These are phyloP conservation scores for Lycium barbarum DNA, from an alignment of 257 asterid genomes.

Conservation along the genomic window DNA sequence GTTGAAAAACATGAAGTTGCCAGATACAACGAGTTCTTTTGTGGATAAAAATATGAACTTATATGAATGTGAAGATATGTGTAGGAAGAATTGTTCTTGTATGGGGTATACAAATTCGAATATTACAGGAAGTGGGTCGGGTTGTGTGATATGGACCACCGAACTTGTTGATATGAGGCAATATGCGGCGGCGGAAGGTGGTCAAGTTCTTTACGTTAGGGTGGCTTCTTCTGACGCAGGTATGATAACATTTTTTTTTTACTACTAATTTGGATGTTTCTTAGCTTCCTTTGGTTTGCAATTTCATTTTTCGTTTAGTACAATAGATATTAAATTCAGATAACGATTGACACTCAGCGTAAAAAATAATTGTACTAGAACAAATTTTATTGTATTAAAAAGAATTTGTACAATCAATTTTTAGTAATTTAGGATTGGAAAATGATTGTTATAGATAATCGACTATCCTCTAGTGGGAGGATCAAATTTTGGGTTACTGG, in stretches of 20 bases:
- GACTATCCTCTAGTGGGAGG: background rate
- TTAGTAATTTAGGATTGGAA: background rate
- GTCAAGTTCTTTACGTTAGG: constrained; percentile 71
- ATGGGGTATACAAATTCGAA: constrained; percentile 63
- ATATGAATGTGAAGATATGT: constrained; percentile 57
- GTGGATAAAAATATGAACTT: constrained; percentile 53
- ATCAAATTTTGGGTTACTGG: background rate
- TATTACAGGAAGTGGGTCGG: constrained; percentile 58
- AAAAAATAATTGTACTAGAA: background rate
- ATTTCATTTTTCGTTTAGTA: background rate
- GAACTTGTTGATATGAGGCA: constrained; percentile 83
- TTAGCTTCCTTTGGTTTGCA: background rate
- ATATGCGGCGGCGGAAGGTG: constrained; percentile 78
- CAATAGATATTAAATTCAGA: background rate
- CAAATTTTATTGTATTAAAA: background rate
- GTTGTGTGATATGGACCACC: constrained; percentile 76
- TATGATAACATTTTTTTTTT: constrained; percentile 36
- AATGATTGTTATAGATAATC: background rate
- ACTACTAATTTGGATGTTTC: background rate
- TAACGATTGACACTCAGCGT: background rate
- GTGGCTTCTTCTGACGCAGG: constrained; percentile 73
- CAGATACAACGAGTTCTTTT: constrained; percentile 63
- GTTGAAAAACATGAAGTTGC: constrained; percentile 67
- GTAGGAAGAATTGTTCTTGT: constrained; percentile 72
- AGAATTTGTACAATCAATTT: background rate